Percentiles rank a stretch among this genome's conserved stretches.
Conservation (phyloP, 2,329 filamentous ascomycete genomes). For the Coniella vitis region DNA sequence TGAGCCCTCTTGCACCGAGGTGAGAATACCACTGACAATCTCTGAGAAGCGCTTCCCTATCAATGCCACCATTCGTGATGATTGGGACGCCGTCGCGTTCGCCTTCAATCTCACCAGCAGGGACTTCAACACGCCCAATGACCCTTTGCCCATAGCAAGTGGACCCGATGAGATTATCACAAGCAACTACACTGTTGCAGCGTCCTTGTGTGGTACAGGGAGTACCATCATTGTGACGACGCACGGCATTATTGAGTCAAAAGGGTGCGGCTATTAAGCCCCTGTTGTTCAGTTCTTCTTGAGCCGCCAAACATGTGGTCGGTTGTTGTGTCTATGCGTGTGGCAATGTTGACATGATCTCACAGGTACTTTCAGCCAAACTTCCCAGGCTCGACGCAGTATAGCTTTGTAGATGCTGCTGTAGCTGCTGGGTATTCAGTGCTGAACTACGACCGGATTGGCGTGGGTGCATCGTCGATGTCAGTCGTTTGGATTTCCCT, state of each 20-base stretch:
- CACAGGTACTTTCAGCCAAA: conserved; percentile 25
- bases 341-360: neutral
- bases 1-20: conserved; percentile 17
- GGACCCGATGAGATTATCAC: conserved; percentile 18
- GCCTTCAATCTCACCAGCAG: conserved; percentile 24
- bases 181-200: conserved; percentile 23
- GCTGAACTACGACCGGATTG: conserved; percentile 27
- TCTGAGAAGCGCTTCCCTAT: conserved; percentile 23
- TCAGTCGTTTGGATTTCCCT: conserved; percentile 4
- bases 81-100: conserved; percentile 25
- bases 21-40: conserved; percentile 23
- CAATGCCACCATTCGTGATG: conserved; percentile 20
- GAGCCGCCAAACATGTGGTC: no score
- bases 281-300: no score
- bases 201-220: conserved; percentile 23
- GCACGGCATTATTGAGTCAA: conserved; percentile 27
- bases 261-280: conserved; percentile 20
- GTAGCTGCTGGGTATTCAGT: conserved; percentile 24
- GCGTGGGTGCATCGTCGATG: conserved; percentile 27
- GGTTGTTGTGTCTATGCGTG: no score
- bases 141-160: conserved; percentile 22
- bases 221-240: conserved; percentile 22
- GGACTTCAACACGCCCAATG: conserved; percentile 17
- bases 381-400: conserved; percentile 18
- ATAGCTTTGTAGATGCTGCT: conserved; percentile 23